Base-by-base conservation (phyloP, 306 rosid genomes). In the Corylus americana region DNA sequence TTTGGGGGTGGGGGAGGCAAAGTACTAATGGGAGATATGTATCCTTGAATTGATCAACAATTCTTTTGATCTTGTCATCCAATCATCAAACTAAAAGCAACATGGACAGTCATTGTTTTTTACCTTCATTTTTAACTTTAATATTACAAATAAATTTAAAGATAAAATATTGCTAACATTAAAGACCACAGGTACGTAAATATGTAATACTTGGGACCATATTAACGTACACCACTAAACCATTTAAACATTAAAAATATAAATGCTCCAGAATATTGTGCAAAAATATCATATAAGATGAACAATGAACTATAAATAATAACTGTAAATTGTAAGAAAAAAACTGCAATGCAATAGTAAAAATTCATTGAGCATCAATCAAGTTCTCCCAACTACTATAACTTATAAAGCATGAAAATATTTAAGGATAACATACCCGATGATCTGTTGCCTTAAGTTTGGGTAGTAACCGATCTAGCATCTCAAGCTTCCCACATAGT, bases 401-500 rank as follows among this genome's bases (percentile, higher is more conserved):
- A 67, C 22, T 17, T 18, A 68, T 39, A 42, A 42, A 3, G 51
- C n/a, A 8, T 18, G 54, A 29, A 59, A 53, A 7, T 39, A 29
- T 35, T 79, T 29, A 84, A 76, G 59, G 63, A 25, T 69, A 77
- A 13, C 90, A 81, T 91, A 96, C 98, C 94, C 99, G 91, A 84
- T 96, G 99, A 89, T 96, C 99, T 57, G 98, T 86, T 9, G 96
- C 99, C 86, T 96, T 96, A 80, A 96, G 81, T 83, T 96, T 96
- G 47, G 99, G 99, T 79, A 96, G 86, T 77, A 96, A 48, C 73
- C 99, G 95, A 83, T 96, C 99, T 86, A 96, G 86, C 98, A 90
- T 96, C 89, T 96, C 99, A 79, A 96, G 98, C 91, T 96, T 96
- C 86, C 99, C 99, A 84, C 99, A 96, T 47, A 89, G 98, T 79